Evolutionary conservation across 495 filamentous ascomycete genomes (phyloP), one percentile per base, ranked within the genome.

Genomic region (Echria macrotheca): DNA sequence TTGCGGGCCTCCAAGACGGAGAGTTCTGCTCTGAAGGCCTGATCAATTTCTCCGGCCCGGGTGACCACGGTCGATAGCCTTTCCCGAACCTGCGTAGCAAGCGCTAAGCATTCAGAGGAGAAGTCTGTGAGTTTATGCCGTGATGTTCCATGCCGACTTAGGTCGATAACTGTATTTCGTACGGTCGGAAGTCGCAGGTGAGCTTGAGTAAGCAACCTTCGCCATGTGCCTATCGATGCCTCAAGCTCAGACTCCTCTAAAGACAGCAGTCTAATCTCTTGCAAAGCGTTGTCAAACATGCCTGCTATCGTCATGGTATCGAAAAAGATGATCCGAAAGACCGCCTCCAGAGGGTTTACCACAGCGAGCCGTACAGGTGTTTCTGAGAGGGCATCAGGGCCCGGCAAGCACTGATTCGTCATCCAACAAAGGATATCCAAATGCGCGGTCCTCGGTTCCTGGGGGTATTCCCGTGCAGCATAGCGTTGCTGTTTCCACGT

Each of bases 1-100:
- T 42, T 42, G 2, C 39, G 39, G 22, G 39, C 22, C 22, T 42
- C 39, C 39, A 42, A 25, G 39, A 42, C 15, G 18, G 39, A 42
- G 18, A 42, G 11, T 15, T 42, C 39, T 10, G 39, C 39, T 17
- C 39, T 9, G 10, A 42, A 15, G 18, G 39, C 39, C 1, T 12
- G 18, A 15, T 42, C 39, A 24, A 42, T 24, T 24, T 42, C 39
- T n/a, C 15, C 22, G 15, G 39, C 39, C 4, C 2, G 39, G 6
- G 9, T 42, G 4, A 15, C 17, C 5, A 42, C 39, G 17, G 39
- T 21, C 7, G 39, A 8, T 22, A 42, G 22, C 15, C 39, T 42
- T 24, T 25, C 18, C 10, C 22, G 39, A 3, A 24, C 39, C 1
- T 21, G 39, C 10, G 17, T 12, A 25, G 12, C 18, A 25, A 42